Percentiles rank a stretch among this genome's conserved stretches.
Conservation (phyloP, 1,284 basidiomycete genomes). For the Pascua sp. region DNA sequence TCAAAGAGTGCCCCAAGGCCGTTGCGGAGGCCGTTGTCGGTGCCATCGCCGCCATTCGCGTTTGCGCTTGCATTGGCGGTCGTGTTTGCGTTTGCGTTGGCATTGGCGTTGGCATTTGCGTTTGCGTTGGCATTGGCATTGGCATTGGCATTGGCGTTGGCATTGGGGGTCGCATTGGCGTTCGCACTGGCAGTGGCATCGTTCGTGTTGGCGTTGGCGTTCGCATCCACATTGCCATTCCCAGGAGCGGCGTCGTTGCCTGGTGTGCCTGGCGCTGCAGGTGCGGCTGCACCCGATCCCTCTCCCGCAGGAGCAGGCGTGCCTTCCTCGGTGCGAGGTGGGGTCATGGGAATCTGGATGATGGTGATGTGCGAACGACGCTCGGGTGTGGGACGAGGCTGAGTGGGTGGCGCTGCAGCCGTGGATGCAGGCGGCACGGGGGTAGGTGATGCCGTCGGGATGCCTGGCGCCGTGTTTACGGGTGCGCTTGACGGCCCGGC, state of each 20-base stretch:
- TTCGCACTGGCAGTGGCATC: neutral
- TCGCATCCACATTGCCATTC: neutral
- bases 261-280: too few species aligned
- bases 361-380: slow-evolving; percentile 13
- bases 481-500: too few species aligned
- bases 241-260: too few species aligned
- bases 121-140: too few species aligned
- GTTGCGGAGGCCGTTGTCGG: neutral
- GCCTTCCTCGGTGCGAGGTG: neutral
- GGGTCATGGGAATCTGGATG: neutral
- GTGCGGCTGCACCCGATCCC: neutral
- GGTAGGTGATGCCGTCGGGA: too few species aligned
- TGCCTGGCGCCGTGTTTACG: too few species aligned
- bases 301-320: neutral
- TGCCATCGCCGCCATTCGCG: neutral
- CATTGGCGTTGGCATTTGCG: neutral
- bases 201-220: neutral
- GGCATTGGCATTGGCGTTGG: neutral
- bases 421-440: neutral
- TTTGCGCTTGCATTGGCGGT: neutral
- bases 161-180: too few species aligned
- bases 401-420: neutral
- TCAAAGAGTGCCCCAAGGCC: neutral
- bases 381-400: slow-evolving; percentile 11
- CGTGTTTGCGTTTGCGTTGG: neutral